Evolutionary conservation across 176 grass and related monocot genomes (phyloP).

Genomic region (Zoysia japonica): DNA sequence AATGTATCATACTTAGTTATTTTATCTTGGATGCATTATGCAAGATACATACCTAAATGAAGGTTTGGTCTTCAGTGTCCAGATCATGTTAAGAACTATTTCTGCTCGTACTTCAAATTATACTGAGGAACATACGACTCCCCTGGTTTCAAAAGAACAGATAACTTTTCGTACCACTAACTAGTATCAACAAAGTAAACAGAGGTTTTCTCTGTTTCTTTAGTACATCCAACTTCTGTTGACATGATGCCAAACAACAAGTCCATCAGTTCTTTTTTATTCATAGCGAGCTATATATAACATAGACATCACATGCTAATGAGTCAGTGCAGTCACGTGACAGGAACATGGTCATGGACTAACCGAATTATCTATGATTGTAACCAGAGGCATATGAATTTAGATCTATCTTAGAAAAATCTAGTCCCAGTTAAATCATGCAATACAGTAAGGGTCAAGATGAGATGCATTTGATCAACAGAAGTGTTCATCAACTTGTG

Average conservation of each 20-base stretch:
- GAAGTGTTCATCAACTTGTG: background rate
- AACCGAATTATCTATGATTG: background rate
- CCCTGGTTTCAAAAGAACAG: background rate
- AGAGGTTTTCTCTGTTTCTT: background rate
- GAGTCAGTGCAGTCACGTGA: constrained; percentile 39
- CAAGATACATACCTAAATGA: background rate
- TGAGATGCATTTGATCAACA: background rate
- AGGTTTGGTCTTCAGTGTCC: background rate
- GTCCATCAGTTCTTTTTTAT: constrained; percentile 19
- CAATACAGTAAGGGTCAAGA: background rate
- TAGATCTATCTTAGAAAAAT: constrained; percentile 31
- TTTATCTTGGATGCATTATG: too few relatives aligned
- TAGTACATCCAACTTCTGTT: background rate
- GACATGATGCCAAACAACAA: constrained; percentile 20
- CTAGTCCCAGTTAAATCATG: constrained; percentile 21
- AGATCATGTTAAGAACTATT: background rate
- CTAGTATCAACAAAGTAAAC: background rate
- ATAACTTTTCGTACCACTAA: background rate
- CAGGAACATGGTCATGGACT: background rate
- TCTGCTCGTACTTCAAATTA: background rate
- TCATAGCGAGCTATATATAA: background rate
- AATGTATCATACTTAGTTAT: too few relatives aligned
- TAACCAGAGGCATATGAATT: background rate
- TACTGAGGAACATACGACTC: background rate
- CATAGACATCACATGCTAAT: constrained; percentile 34